Conservation (phyloP, 371 early-diverging fungal species). For the Aphelidium insulamus region DNA sequence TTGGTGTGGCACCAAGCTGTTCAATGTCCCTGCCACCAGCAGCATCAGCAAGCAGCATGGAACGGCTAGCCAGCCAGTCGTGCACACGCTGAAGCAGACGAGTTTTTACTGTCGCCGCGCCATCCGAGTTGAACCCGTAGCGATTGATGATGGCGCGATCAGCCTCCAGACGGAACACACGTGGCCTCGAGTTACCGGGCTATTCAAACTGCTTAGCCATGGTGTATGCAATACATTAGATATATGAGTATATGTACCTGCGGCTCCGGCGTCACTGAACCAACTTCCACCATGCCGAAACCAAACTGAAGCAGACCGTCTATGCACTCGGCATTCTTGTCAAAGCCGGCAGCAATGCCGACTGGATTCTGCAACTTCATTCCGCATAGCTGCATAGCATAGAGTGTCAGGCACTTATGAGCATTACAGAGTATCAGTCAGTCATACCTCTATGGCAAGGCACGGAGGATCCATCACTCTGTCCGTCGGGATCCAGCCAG, state of each 20-base stretch:
- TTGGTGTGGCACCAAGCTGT: constrained; percentile 8
- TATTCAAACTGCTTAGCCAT: constrained; percentile 4
- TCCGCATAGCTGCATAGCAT: constrained; percentile 26
- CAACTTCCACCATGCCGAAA: constrained; percentile 67
- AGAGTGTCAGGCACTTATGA: constrained; percentile 1
- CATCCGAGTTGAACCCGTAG: constrained; percentile 68
- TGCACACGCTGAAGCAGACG: constrained; percentile 35
- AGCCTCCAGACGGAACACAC: constrained; percentile 46
- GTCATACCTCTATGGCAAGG: constrained; percentile 19
- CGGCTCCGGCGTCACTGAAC: constrained; percentile 53
- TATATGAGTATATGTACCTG: constrained; percentile 18
- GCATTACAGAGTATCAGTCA: not conserved
- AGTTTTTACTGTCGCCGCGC: constrained; percentile 24
- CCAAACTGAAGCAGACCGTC: constrained; percentile 52
- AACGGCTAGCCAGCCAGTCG: constrained; percentile 5
- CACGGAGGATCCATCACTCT: constrained; percentile 14
- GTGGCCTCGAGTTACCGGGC: constrained; percentile 54
- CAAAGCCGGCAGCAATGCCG: constrained; percentile 67
- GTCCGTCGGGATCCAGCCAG: constrained; percentile 30
- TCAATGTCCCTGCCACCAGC: constrained; percentile 6
- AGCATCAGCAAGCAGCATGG: constrained; percentile 1
- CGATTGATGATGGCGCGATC: constrained; percentile 59
- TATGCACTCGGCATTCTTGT: constrained; percentile 61
- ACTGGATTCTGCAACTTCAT: constrained; percentile 43
- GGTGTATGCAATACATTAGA: not conserved